Conservation (phyloP, 2,329 filamentous ascomycete genomes). For the Metarhizium brunneum region DNA sequence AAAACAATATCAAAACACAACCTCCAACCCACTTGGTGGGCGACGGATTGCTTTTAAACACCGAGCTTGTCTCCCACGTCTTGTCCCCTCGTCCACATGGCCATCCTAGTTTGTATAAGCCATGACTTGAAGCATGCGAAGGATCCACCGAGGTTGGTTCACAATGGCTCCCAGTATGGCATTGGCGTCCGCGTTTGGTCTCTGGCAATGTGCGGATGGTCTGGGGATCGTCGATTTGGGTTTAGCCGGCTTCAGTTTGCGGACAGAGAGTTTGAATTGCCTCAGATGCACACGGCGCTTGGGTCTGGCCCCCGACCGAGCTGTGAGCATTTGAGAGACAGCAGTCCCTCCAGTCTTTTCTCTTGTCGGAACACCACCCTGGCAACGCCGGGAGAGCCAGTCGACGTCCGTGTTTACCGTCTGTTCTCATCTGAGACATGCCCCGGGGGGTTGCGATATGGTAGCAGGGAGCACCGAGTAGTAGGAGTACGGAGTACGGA, state of each 20-base stretch:
- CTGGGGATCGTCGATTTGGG: not conserved
- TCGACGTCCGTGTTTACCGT: not conserved
- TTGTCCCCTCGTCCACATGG: too few species aligned
- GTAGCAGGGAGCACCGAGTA: too few species aligned
- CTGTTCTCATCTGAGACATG: slow-evolving; percentile 4
- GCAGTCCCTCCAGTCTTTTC: not conserved
- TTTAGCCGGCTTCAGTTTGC: not conserved
- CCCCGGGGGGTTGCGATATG: too few species aligned
- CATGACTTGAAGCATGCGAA: too few species aligned
- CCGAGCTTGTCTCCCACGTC: too few species aligned
- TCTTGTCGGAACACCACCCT: not conserved
- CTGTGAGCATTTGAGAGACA: not conserved
- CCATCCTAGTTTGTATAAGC: too few species aligned
- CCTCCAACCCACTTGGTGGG: too few species aligned
- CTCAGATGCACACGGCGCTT: not conserved
- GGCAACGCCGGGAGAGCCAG: not conserved
- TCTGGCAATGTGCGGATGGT: not conserved
- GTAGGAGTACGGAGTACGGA: too few species aligned
- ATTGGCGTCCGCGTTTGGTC: not conserved
- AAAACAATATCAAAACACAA: too few species aligned
- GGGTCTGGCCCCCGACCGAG: not conserved
- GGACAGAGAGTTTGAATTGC: not conserved
- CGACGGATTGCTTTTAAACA: too few species aligned
- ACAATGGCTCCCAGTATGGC: too few species aligned
- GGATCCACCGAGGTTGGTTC: too few species aligned